Conservation (phyloP, 2,329 filamentous ascomycete genomes). For the Tympanopsis confertula region DNA sequence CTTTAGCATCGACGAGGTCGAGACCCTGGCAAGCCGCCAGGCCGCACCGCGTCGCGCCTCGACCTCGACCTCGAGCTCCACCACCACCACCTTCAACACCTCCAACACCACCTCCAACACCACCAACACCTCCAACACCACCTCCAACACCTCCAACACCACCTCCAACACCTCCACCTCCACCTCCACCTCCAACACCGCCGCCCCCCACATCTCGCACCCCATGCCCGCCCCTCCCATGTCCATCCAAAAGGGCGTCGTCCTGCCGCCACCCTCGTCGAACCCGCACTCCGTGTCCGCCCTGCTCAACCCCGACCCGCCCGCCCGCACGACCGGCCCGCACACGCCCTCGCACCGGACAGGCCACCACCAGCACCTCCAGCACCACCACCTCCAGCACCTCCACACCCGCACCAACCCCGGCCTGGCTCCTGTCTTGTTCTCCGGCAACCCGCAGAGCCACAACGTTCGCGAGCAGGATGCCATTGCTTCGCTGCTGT, state of each 20-base stretch:
- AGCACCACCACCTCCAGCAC: too few relatives aligned
- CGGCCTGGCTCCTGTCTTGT: conserved; percentile 28
- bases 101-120: too few relatives aligned
- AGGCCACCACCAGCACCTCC: too few relatives aligned
- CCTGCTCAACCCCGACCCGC: too few relatives aligned
- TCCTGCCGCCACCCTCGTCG: too few relatives aligned
- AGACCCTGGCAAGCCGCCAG: conserved; percentile 63
- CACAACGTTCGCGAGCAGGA: conserved; percentile 67
- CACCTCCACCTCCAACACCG: conserved; percentile 34
- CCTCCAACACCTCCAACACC: conserved; percentile 3
- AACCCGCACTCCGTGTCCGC: too few relatives aligned
- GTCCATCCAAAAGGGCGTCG: conserved; percentile 23
- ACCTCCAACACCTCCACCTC: conserved; percentile 20
- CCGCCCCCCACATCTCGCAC: conserved; percentile 22
- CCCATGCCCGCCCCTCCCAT: conserved; percentile 25
- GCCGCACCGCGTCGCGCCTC: too few relatives aligned
- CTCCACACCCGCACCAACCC: too few relatives aligned
- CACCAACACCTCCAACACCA: conserved; percentile 2
- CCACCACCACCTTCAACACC: too few relatives aligned
- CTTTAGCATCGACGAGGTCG: conserved; percentile 66
- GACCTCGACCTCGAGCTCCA: too few relatives aligned
- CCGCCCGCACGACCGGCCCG: too few relatives aligned
- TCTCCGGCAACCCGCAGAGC: conserved; percentile 55
- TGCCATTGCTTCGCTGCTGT: conserved; percentile 67
- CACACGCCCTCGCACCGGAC: too few relatives aligned